Conservation (phyloP, 78 protist species). For the Blattamonas nauphoetae region DNA sequence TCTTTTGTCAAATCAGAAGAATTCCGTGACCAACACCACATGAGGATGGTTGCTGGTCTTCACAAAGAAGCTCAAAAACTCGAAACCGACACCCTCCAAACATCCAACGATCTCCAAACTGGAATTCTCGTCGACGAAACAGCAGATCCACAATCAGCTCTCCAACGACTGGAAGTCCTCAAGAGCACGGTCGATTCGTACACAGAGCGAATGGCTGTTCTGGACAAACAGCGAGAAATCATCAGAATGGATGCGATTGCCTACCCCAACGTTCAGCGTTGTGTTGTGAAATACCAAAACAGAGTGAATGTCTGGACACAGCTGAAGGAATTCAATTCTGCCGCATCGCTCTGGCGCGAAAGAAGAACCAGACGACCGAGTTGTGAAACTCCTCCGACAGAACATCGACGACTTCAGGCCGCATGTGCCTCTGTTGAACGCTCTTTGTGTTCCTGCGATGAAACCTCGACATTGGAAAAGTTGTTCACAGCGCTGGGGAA, state of each 20-base stretch:
- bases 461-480: conserved; percentile 1
- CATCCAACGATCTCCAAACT: neutral
- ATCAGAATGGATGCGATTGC: neutral
- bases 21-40: neutral
- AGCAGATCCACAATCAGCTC: neutral
- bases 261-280: neutral
- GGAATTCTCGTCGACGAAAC: neutral
- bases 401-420: neutral
- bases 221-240: neutral
- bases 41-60: neutral
- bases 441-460: conserved; percentile 9
- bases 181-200: neutral
- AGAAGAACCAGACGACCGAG: neutral
- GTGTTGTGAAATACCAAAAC: neutral
- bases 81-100: neutral
- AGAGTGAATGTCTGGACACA: neutral
- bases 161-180: neutral
- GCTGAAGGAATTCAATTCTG: neutral
- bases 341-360: neutral
- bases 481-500: neutral
- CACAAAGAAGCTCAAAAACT: neutral
- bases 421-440: neutral
- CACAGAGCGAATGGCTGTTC: neutral
- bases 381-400: neutral
- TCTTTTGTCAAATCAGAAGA: neutral